Percentiles rank a stretch among this genome's conserved stretches.
Evolutionary conservation across 2,329 filamentous ascomycete genomes (phyloP).

Genomic region (Penicillium sp.): DNA sequence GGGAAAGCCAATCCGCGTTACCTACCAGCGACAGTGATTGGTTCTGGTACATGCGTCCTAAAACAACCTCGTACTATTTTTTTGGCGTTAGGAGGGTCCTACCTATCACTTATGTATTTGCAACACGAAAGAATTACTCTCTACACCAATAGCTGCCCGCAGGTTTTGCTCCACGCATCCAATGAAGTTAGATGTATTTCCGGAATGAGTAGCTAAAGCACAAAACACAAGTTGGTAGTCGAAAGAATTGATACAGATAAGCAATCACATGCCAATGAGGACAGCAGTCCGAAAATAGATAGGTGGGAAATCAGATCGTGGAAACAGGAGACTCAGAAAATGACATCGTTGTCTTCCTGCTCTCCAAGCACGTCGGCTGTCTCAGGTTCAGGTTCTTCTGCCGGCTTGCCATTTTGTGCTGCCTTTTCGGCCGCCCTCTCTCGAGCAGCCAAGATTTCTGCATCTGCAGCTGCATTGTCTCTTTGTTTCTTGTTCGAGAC

Average conservation of each 20-base stretch:
- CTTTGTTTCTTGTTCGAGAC: conserved; percentile 83
- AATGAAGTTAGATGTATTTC: conserved; percentile 14
- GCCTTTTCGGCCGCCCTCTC: conserved; percentile 56
- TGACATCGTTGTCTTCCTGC: conserved; percentile 81
- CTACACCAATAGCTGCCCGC: not conserved
- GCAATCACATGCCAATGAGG: conserved; percentile 6
- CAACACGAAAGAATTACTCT: conserved; percentile 18
- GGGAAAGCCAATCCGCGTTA: conserved; percentile 84
- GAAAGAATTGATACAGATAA: conserved; percentile 17
- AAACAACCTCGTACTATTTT: conserved; percentile 25
- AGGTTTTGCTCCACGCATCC: not conserved
- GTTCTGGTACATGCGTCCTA: conserved; percentile 16
- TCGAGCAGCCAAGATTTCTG: conserved; percentile 68
- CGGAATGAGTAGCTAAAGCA: conserved; percentile 8
- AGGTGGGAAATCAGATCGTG: conserved; percentile 18
- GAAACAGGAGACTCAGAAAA: conserved; percentile 63
- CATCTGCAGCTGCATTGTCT: conserved; percentile 72
- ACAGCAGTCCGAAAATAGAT: conserved; percentile 13
- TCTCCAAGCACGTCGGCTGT: conserved; percentile 72
- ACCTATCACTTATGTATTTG: conserved; percentile 17
- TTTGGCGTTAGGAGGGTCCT: conserved; percentile 36
- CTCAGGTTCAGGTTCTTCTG: conserved; percentile 42
- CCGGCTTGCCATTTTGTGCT: conserved; percentile 53
- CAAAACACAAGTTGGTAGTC: conserved; percentile 8
- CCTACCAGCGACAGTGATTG: conserved; percentile 79